Evolutionary conservation across 163 green algal genomes (phyloP).

Genomic region (Coccomyxa subellipsoidea): DNA sequence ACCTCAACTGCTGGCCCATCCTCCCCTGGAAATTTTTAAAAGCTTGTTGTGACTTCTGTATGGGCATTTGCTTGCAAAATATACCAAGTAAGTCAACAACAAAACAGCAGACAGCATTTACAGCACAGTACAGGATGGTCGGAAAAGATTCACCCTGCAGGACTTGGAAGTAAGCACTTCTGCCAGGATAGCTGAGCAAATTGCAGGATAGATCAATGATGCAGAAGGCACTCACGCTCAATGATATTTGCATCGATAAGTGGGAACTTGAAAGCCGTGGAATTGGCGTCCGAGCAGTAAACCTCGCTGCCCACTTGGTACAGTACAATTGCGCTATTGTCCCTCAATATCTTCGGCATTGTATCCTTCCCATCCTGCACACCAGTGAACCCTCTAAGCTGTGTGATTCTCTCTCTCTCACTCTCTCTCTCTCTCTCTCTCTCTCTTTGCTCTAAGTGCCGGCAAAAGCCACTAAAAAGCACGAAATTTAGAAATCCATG

Average conservation of each 20-base stretch:
- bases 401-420: no score
- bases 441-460: no score
- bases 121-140: not conserved
- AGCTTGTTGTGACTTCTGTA: no score
- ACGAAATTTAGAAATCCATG: no score
- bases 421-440: no score
- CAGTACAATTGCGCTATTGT: constrained; percentile 36
- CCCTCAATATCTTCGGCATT: constrained; percentile 38
- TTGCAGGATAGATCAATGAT: not conserved
- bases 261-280: constrained; percentile 48
- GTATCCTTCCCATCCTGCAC: constrained; percentile 25
- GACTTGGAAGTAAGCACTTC: not conserved
- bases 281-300: constrained; percentile 49
- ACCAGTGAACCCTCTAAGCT: no score
- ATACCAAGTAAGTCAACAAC: not conserved
- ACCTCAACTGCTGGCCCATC: constrained; percentile 39
- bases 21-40: constrained; percentile 16
- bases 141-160: not conserved
- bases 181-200: not conserved
- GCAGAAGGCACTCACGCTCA: constrained; percentile 6
- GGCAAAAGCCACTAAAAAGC: no score
- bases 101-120: not conserved
- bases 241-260: constrained; percentile 38
- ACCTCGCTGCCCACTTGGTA: constrained; percentile 36
- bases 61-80: no score